Conservation (phyloP, 345 rosid genomes). For the Firmiana major region DNA sequence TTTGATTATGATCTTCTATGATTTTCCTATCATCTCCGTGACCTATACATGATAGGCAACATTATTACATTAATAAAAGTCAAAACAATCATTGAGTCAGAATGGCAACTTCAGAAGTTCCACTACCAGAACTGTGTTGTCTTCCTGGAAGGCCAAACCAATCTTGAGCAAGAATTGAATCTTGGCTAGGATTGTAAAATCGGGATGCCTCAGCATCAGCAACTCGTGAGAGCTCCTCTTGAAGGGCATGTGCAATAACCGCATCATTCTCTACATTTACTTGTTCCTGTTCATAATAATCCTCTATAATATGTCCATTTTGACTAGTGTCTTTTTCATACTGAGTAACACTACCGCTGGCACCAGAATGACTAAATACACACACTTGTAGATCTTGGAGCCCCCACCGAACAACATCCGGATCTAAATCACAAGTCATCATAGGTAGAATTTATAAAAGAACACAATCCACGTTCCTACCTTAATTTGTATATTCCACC, state of each 20-base stretch:
- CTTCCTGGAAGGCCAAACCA: slow-evolving; percentile 44
- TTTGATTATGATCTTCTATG: slow-evolving; percentile 12
- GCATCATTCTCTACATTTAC: slow-evolving; percentile 65
- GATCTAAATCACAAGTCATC: slow-evolving; percentile 46
- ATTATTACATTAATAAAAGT: background rate
- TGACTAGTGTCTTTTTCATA: slow-evolving; percentile 40
- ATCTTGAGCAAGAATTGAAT: slow-evolving; percentile 59
- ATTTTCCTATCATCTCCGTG: slow-evolving; percentile 20
- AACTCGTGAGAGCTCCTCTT: slow-evolving; percentile 69
- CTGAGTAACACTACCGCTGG: slow-evolving; percentile 41
- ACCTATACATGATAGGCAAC: slow-evolving; percentile 28
- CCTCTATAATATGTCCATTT: slow-evolving; percentile 55
- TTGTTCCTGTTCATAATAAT: slow-evolving; percentile 34
- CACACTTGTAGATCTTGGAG: slow-evolving; percentile 62
- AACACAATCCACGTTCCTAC: background rate
- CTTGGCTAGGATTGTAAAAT: slow-evolving; percentile 21
- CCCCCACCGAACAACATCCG: slow-evolving; percentile 81
- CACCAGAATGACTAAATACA: slow-evolving; percentile 50
- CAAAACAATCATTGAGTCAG: background rate
- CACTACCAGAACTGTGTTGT: slow-evolving; percentile 20
- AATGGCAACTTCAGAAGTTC: slow-evolving; percentile 4
- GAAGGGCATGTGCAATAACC: slow-evolving; percentile 65
- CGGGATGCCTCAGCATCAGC: slow-evolving; percentile 55
- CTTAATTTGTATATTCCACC: background rate
- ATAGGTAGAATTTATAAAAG: slow-evolving; percentile 18